Base-by-base conservation (phyloP, 208 protist genomes). In the Crithidia acanthocephali region DNA sequence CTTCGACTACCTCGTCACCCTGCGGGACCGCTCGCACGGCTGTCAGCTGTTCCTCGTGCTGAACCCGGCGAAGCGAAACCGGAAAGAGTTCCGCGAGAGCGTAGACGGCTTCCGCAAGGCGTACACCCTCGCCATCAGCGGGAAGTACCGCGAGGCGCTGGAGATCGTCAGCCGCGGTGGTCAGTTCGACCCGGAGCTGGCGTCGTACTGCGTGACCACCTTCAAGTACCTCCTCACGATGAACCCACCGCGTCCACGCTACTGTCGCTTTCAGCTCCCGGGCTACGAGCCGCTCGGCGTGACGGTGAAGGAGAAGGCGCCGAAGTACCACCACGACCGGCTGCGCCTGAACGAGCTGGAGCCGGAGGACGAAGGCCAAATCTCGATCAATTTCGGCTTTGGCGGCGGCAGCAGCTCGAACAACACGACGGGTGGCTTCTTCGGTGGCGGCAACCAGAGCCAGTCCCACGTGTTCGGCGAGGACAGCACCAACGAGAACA, bases 21-120 rank as follows among this genome's bases (percentile, higher is more conserved):
- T 71, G 22, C 64, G 69, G 23, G 45, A 68, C 37, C 73, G 60
- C 28, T 40, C 59, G 22, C 53, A 71, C 2, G 74, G 79, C 59
- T 61, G 47, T 18, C 72, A 84, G 69, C 72, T 84, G 18, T 84
- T 77, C 37, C 74, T 80, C 2, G 47, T 84, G 16, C 47, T 84
- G 20, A 60, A 84, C 44, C 65, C 65, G 52, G 25, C 52, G 35
- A 53, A 55, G 48, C 55, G 40, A 0, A 53, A 67, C 37, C 57
- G 66, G 16, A 61, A 67, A 62, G 52, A 55, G 20, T 79, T 68
- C 59, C 50, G 60, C 42, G 32, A 61, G 22, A 63, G 64, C 23
- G 63, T 62, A 1, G 16, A 22, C 0, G 32, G 42, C 22, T 82
- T 78, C 42, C 77, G 77, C 28, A 10, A 15, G 27, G 77, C 71